phyloP scores from a whole-genome alignment of 2,329 filamentous ascomycete genomes.

The Blastomyces silverae region DNA sequence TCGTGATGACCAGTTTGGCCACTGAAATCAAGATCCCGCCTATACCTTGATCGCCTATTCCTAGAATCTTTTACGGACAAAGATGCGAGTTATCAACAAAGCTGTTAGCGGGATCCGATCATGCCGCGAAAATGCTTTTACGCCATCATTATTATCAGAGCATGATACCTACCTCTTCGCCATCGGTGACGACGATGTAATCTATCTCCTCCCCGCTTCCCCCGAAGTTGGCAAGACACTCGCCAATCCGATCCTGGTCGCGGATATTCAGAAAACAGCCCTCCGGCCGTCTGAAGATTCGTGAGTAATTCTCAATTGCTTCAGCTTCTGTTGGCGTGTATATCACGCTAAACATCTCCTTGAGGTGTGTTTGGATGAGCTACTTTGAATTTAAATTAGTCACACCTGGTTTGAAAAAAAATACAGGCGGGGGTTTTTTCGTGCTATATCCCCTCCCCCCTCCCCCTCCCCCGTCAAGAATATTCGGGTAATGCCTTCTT shows the following conservation, averaged over 20 bases:
- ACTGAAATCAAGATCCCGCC: constrained; percentile 78
- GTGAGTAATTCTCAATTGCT: constrained; percentile 76
- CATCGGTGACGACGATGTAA: constrained; percentile 79
- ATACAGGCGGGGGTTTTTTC: background rate
- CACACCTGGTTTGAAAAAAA: background rate
- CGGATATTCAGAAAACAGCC: constrained; percentile 75
- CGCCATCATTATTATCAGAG: background rate
- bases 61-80: constrained; percentile 57
- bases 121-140: background rate
- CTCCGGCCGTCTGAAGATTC: constrained; percentile 68
- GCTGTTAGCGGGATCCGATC: background rate
- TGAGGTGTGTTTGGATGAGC: constrained; percentile 68
- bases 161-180: constrained; percentile 42
- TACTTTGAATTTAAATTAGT: constrained; percentile 29
- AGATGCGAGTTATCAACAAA: background rate
- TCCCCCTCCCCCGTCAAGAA: background rate
- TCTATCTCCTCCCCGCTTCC: constrained; percentile 64
- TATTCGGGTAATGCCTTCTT: background rate
- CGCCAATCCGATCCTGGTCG: constrained; percentile 58
- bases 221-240: constrained; percentile 62
- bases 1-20: constrained; percentile 76
- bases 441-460: background rate
- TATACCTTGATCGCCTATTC: constrained; percentile 83
- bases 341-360: constrained; percentile 85
- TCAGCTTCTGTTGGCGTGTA: constrained; percentile 89